Evolutionary conservation across 371 early-diverging fungal genomes (phyloP).

Genomic region (Lichtheimia ornata): DNA sequence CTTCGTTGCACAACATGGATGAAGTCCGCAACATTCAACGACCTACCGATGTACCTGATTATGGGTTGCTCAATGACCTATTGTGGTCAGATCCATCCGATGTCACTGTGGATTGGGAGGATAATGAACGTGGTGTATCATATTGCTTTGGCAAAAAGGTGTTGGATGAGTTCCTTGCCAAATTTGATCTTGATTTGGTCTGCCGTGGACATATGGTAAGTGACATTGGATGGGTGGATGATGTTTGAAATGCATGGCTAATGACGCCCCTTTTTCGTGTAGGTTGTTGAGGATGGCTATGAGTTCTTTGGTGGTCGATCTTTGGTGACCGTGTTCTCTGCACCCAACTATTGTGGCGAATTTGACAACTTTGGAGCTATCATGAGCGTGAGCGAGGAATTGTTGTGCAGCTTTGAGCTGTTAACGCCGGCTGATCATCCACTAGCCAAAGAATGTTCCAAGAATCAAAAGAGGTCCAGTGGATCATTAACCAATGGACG

Average conservation of each 20-base stretch:
- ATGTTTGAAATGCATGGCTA: background rate
- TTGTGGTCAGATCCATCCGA: constrained; percentile 93
- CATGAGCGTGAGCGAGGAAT: constrained; percentile 93
- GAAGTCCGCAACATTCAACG: constrained; percentile 91
- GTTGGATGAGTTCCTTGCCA: constrained; percentile 87
- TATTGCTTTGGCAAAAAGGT: constrained; percentile 93
- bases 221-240: background rate
- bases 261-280: background rate
- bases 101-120: constrained; percentile 87
- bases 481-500: constrained; percentile 6
- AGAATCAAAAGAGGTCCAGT: constrained; percentile 20
- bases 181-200: constrained; percentile 91
- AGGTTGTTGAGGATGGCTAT: constrained; percentile 97
- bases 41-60: constrained; percentile 98
- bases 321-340: constrained; percentile 96
- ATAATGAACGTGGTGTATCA: constrained; percentile 98
- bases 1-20: constrained; percentile 86
- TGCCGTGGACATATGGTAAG: constrained; percentile 93
- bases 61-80: constrained; percentile 85
- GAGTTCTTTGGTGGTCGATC: constrained; percentile 96
- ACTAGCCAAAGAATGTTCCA: constrained; percentile 27
- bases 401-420: constrained; percentile 88
- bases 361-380: constrained; percentile 97
- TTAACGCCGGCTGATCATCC: constrained; percentile 50
- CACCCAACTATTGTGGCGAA: constrained; percentile 99